Percentiles rank a stretch among this genome's conserved stretches.
Evolutionary conservation across 2,329 filamentous ascomycete genomes (phyloP).

Genomic region (Exophiala sideris): DNA sequence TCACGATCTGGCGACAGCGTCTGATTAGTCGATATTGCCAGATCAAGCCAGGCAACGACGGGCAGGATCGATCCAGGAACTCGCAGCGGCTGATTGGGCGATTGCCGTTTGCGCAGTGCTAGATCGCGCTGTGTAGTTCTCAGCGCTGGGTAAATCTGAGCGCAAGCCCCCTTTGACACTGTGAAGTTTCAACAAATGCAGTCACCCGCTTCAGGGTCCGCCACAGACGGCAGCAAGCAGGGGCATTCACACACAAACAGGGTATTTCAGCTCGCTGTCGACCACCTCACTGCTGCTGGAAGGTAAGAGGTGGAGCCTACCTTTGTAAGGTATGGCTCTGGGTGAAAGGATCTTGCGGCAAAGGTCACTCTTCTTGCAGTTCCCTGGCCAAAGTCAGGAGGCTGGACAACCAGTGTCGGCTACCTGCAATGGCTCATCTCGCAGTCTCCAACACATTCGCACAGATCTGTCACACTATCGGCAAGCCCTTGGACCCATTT

Average conservation of each 20-base stretch:
- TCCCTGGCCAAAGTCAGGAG: constrained; percentile 13
- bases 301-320: neutral
- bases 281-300: too few species aligned
- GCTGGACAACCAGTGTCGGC: constrained; percentile 18
- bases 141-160: neutral
- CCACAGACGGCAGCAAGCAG: too few species aligned
- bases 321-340: neutral
- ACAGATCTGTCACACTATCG: constrained; percentile 19
- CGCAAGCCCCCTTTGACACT: too few species aligned
- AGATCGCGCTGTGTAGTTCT: neutral
- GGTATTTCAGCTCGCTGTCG: too few species aligned
- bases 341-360: neutral
- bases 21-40: neutral
- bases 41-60: neutral
- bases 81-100: neutral
- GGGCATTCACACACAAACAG: too few species aligned
- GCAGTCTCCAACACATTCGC: constrained; percentile 3
- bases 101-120: neutral
- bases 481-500: neutral
- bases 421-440: constrained; percentile 24
- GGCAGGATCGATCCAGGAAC: neutral
- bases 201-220: too few species aligned
- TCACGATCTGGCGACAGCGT: neutral
- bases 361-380: neutral
- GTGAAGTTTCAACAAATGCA: too few species aligned